These are phyloP conservation scores for Naegleria lovaniensis DNA, from an alignment of 208 protist species.

Conservation along the genomic window DNA sequence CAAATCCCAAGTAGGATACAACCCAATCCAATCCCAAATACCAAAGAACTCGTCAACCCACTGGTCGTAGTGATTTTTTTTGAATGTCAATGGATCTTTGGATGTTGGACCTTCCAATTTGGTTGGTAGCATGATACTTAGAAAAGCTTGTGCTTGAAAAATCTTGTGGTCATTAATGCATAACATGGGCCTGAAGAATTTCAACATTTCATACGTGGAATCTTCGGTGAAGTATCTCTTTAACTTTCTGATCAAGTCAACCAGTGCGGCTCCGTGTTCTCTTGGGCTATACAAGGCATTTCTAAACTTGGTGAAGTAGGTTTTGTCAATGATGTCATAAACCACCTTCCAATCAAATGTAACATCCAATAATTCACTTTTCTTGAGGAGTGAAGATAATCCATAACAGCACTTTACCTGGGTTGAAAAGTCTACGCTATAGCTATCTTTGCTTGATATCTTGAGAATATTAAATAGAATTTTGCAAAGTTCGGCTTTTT, in stretches of 20 bases:
- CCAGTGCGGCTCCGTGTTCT: constrained; percentile 1
- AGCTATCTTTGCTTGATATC: not conserved
- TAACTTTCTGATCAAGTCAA: constrained; percentile 8
- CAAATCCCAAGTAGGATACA: constrained; percentile 8
- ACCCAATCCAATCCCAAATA: constrained; percentile 18
- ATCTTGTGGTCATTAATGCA: constrained; percentile 19
- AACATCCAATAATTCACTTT: constrained; percentile 1
- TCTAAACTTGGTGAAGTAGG: constrained; percentile 3
- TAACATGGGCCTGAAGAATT: not conserved
- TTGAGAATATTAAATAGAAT: not conserved
- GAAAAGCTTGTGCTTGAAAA: constrained; percentile 12
- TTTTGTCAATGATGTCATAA: not conserved
- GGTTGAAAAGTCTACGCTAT: not conserved
- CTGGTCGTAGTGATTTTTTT: not conserved
- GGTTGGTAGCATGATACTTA: not conserved
- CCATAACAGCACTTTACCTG: not conserved
- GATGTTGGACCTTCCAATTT: not conserved
- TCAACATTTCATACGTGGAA: not conserved
- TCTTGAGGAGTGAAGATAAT: not conserved
- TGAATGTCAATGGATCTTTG: not conserved
- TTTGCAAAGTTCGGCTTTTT: not conserved
- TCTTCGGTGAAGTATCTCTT: not conserved
- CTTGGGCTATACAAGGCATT: not conserved
- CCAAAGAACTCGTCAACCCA: not conserved
- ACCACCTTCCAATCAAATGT: constrained; percentile 10